phyloP scores from a whole-genome alignment of 108 stramenopile genomes.

The Stephanodiscus minutulus region DNA sequence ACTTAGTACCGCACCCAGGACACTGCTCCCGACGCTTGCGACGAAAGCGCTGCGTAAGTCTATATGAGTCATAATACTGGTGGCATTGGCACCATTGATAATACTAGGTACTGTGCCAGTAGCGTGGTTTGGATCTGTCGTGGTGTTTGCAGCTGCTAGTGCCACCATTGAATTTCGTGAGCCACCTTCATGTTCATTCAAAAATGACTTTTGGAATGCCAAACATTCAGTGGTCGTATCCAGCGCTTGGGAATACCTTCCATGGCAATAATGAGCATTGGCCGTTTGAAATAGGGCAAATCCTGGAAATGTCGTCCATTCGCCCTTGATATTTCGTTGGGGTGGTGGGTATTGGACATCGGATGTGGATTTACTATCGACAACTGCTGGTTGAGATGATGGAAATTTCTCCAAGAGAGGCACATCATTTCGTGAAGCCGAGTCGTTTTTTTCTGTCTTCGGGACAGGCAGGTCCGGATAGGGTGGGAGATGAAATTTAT shows the following conservation, averaged over 20 bases:
- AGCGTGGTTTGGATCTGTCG: neutral
- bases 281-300: conserved; percentile 46
- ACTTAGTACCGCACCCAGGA: conserved; percentile 22
- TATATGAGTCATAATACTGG: conserved; percentile 18
- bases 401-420: conserved; percentile 1
- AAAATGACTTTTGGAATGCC: conserved; percentile 36
- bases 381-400: neutral
- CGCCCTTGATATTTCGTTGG: conserved; percentile 3
- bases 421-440: neutral
- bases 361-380: conserved; percentile 4
- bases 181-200: conserved; percentile 5
- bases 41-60: conserved; percentile 16
- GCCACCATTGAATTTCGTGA: neutral
- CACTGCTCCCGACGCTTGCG: conserved; percentile 19
- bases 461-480: neutral
- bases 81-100: conserved; percentile 4
- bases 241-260: conserved; percentile 37
- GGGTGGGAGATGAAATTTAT: neutral
- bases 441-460: neutral
- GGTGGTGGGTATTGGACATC: conserved; percentile 1
- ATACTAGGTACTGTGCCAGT: conserved; percentile 3
- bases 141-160: conserved; percentile 3
- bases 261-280: conserved; percentile 27
- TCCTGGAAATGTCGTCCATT: conserved; percentile 34
- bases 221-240: conserved; percentile 50